Evolutionary conservation across 2,329 filamentous ascomycete species (phyloP).

Genomic region (Nemania sp.): DNA sequence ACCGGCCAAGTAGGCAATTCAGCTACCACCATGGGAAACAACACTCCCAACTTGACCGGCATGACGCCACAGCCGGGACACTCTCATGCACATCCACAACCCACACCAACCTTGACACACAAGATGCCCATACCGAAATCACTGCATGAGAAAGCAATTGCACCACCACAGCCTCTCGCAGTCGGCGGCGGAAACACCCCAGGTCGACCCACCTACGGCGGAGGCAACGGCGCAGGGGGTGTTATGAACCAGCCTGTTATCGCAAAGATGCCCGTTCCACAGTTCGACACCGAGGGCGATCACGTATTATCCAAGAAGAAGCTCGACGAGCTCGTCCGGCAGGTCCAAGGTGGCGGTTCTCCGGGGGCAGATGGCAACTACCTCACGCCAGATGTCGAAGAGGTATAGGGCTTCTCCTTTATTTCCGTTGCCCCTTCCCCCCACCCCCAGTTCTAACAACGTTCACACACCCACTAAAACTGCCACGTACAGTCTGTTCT

Average conservation of each 20-base stretch:
- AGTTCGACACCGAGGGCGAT: slow-evolving; percentile 89
- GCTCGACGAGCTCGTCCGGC: slow-evolving; percentile 89
- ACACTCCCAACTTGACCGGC: slow-evolving; percentile 34
- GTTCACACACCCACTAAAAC: slow-evolving; percentile 24
- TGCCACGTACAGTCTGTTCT: slow-evolving; percentile 70
- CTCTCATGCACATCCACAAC: slow-evolving; percentile 54
- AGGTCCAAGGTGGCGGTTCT: slow-evolving; percentile 82
- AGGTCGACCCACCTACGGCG: slow-evolving; percentile 80
- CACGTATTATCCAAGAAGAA: slow-evolving; percentile 97
- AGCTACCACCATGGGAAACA: slow-evolving; percentile 27
- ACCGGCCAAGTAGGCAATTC: slow-evolving; percentile 37
- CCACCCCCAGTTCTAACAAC: not conserved
- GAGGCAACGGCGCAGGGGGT: slow-evolving; percentile 77
- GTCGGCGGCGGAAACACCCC: slow-evolving; percentile 66
- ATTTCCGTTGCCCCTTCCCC: not conserved
- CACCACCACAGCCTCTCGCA: slow-evolving; percentile 72
- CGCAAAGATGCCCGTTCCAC: slow-evolving; percentile 78
- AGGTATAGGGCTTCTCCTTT: slow-evolving; percentile 60
- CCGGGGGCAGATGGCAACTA: slow-evolving; percentile 76
- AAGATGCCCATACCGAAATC: slow-evolving; percentile 86
- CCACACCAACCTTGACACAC: slow-evolving; percentile 48
- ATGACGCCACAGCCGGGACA: slow-evolving; percentile 46
- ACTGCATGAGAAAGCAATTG: slow-evolving; percentile 68
- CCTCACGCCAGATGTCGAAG: slow-evolving; percentile 91
- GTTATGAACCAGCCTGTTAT: slow-evolving; percentile 88